phyloP scores from a whole-genome alignment of 179 eudicot genomes.

The Amaranthus tricolor region DNA sequence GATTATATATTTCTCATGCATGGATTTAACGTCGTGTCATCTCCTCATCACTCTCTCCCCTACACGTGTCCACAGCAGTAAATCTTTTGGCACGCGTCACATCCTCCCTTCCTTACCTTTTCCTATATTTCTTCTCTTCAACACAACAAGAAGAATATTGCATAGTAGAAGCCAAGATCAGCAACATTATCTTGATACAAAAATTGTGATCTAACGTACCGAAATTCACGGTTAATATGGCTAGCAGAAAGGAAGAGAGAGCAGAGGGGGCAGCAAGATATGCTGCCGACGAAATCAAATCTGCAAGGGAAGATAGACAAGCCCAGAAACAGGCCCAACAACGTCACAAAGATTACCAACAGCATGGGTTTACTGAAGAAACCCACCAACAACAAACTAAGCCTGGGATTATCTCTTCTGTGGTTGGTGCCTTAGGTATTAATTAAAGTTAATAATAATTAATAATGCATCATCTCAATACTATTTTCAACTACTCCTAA shows the following conservation, averaged over 20 bases:
- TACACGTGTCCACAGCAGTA: slow-evolving; percentile 15
- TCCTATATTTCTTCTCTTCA: background rate
- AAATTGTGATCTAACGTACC: too few relatives aligned
- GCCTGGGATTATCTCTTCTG: slow-evolving; percentile 58
- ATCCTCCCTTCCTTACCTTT: background rate
- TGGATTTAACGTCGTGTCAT: slow-evolving; percentile 28
- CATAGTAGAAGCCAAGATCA: too few relatives aligned
- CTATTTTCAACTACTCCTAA: too few relatives aligned
- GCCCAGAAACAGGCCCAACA: slow-evolving; percentile 1
- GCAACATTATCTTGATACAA: too few relatives aligned
- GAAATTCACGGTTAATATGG: slow-evolving; percentile 19
- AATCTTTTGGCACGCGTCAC: slow-evolving; percentile 22
- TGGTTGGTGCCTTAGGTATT: slow-evolving; percentile 42
- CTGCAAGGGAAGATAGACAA: slow-evolving; percentile 35
- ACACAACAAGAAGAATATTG: too few relatives aligned
- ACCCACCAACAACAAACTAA: background rate
- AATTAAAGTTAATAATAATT: too few relatives aligned
- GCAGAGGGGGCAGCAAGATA: slow-evolving; percentile 59
- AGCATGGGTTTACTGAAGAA: background rate
- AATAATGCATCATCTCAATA: too few relatives aligned
- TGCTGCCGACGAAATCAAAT: slow-evolving; percentile 54
- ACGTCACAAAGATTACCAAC: too few relatives aligned
- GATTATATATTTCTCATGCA: slow-evolving; percentile 18
- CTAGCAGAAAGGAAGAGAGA: slow-evolving; percentile 49
- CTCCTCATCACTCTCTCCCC: slow-evolving; percentile 20